Base-by-base conservation (phyloP, 495 filamentous ascomycete genomes). In the Bacidia gigantensis region DNA sequence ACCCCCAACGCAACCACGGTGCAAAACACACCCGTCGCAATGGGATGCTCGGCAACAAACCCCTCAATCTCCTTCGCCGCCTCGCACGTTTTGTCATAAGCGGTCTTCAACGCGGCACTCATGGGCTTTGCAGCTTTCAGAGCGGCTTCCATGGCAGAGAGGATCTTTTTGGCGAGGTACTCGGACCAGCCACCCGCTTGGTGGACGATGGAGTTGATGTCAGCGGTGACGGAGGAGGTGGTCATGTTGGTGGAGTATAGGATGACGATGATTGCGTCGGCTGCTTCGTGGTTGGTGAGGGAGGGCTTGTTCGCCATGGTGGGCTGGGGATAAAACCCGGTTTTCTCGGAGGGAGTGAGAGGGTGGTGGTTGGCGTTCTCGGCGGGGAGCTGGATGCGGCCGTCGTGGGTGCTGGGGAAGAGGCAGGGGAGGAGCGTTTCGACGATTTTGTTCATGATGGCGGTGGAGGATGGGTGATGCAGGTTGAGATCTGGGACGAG, bases 1-100 rank as follows among this genome's bases (percentile, higher is more conserved):
- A 80, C 59, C 2, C 74, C 76, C n/a, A 80, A 23, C 7, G 71
- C 76, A 51, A 78, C 40, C 3, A 78, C 51, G 0, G 74, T 74
- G 21, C 57, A 58, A 32, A 69, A 69, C 7, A 35, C 29, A 14
- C 29, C 29, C 29, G 29, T 35, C 14, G 29, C 29, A 9, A 49
- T 23, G 1, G 73, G 72, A 58, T 77, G 72, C 0, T 75, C 66
- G 2, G 49, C 46, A 17, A 56, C 64, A 52, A 76, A 75, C 3
- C 47, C 64, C 11, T 60, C 41, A 2, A 56, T 51, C 25, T 1
- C 41, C 20, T 51, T 44, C 18, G 66, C 66, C 7, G 52, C 67
- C 0, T 62, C 55, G 11, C 26, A 58, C 14, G 65, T 61, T 44
- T 64, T 65, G 2, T 60, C 60, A 23, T 61, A 58, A 0, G 69